These are phyloP conservation scores for Rhizoclosmatium globosum DNA, from an alignment of 192 early-diverging fungal genomes.

Conservation along the genomic window DNA sequence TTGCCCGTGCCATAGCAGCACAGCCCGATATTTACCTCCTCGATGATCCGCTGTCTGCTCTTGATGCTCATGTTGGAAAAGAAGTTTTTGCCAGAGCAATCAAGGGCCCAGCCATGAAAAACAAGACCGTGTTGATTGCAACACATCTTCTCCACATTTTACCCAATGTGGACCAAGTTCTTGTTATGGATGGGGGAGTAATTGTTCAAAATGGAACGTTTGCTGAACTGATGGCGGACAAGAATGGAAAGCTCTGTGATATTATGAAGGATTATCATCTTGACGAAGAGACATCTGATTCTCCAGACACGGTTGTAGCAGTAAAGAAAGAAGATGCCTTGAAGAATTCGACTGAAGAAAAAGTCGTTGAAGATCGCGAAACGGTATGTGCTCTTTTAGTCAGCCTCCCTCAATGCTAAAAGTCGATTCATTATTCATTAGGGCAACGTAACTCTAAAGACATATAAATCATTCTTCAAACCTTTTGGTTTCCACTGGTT, in stretches of 20 bases:
- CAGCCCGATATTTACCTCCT: constrained; percentile 55
- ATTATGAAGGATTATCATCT: constrained; percentile 39
- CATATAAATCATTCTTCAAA: background rate
- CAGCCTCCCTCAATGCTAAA: background rate
- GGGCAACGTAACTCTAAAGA: background rate
- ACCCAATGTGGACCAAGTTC: constrained; percentile 27
- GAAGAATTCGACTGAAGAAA: background rate
- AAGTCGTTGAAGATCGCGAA: background rate
- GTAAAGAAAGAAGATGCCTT: background rate
- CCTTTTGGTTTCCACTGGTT: background rate
- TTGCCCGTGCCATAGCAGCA: constrained; percentile 55
- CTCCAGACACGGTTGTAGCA: background rate
- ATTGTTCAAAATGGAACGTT: constrained; percentile 46
- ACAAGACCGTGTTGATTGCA: constrained; percentile 40
- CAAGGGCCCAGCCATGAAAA: constrained; percentile 25
- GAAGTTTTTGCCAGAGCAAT: constrained; percentile 57
- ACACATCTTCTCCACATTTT: constrained; percentile 50
- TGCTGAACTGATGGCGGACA: constrained; percentile 36
- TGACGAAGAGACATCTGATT: constrained; percentile 31
- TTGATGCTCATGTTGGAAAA: constrained; percentile 55
- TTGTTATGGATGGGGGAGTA: constrained; percentile 43
- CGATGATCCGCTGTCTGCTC: constrained; percentile 58
- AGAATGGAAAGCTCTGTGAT: constrained; percentile 6
- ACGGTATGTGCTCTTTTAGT: background rate
- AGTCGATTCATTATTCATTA: background rate